Conservation (phyloP, 2,329 filamentous ascomycete genomes). For the Calonectria multiphialidica region DNA sequence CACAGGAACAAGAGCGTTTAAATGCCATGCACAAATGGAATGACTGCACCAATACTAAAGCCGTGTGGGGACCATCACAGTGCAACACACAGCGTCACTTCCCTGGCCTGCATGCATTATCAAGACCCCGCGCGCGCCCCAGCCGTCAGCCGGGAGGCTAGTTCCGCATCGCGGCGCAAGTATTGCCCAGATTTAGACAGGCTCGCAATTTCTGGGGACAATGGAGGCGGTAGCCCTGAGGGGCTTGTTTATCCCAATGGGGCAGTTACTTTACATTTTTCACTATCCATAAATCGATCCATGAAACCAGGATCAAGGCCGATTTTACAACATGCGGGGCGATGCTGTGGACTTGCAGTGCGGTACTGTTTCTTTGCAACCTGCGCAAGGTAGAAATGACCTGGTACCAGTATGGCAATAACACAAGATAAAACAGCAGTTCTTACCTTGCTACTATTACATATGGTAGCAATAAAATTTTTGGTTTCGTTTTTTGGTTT, state of each 20-base stretch:
- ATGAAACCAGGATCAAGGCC: neutral
- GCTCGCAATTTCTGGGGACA: neutral
- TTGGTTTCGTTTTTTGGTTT: no score
- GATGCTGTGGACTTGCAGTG: no score
- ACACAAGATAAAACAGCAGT: no score
- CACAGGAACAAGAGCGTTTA: neutral
- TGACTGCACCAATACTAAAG: neutral
- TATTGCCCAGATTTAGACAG: slow-evolving; percentile 9
- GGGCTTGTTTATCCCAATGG: neutral
- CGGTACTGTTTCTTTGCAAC: no score
- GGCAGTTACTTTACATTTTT: neutral
- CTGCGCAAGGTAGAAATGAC: no score
- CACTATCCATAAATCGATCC: neutral
- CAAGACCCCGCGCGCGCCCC: neutral
- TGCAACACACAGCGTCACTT: neutral
- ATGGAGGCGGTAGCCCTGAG: no score
- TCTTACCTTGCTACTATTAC: no score
- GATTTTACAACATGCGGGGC: neutral
- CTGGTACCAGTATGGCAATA: no score
- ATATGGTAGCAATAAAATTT: no score
- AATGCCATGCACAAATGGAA: neutral
- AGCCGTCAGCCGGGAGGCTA: neutral
- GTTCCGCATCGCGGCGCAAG: neutral
- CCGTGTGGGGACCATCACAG: neutral
- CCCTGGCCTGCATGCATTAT: neutral